These are phyloP conservation scores for Agrostemma githago DNA, from an alignment of 148 eudicot genomes.

Conservation along the genomic window DNA sequence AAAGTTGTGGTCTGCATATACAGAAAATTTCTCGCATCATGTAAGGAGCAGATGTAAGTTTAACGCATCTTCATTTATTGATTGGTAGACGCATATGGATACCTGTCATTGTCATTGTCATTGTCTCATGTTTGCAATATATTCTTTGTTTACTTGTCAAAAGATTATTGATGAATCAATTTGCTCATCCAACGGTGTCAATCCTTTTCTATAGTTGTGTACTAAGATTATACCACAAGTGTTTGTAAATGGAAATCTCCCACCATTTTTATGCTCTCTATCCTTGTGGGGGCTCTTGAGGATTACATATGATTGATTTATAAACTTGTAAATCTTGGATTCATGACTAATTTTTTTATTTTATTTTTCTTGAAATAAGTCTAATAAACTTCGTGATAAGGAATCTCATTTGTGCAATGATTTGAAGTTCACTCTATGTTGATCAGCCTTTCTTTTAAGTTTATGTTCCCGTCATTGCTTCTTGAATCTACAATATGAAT, in stretches of 20 bases:
- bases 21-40: slow-evolving; percentile 68
- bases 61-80: slow-evolving; percentile 18
- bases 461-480: not conserved
- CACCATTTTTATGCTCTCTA: no score
- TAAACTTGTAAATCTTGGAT: no score
- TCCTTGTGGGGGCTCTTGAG: no score
- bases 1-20: slow-evolving; percentile 65
- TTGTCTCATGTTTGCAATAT: not conserved
- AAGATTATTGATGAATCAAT: not conserved
- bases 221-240: not conserved
- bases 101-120: not conserved
- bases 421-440: no score
- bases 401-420: no score
- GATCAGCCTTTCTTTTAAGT: not conserved
- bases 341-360: no score
- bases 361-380: no score
- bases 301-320: no score
- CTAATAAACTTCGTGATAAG: no score
- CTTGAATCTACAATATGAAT: not conserved
- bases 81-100: not conserved
- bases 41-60: slow-evolving; percentile 96
- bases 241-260: no score
- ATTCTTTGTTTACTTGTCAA: no score
- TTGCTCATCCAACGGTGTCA: not conserved
- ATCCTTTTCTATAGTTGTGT: not conserved